Base-by-base conservation (phyloP, 2,329 filamentous ascomycete species). In the Aureobasidium musti region DNA sequence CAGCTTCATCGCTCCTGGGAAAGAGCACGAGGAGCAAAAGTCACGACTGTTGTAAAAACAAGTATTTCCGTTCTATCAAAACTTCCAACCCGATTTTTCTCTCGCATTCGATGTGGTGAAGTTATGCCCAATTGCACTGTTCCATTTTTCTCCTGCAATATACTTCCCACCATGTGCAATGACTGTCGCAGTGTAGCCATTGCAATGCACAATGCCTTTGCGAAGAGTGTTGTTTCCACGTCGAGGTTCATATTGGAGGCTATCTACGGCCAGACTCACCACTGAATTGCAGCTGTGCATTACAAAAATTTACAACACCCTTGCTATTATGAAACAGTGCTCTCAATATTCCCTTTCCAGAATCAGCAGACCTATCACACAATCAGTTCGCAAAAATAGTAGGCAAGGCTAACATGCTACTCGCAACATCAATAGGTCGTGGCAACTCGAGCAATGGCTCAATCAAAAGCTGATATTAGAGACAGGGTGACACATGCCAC, bases 31-130 rank as follows among this genome's bases (percentile, higher is more conserved):
- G 56, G 56, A 19, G 56, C 56, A 45, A 59, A 59, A 59, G 56
- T 59, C 56, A 59, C 56, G 39, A 21, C 17, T 59, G 56, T 39
- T 59, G 56, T 59, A 39, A 59, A 45, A 56, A 45, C 37, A 59
- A 33, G 28, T 33, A 43, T 56, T 28, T 28, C 26, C 19, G 6
- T 33, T 43, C 26, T 33, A 45, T 30, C 54, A 57, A 57, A 30
- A 3, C 30, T 30, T 45, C 26, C 19, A 39, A 19, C 1, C 47
- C 47, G 26, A 56, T 41, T 10, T 50, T 28, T 11, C 26, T 2
- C 35, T 26, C 23, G 21, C 21, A 19, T 4, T 28, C 5, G 3
- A 17, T 37, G n/a, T 56, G 33, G 23, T 43, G 23, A 30, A 43
- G 11, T 28, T 7, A 45, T 21, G 23, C 21, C 21, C 8, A 19